Conservation (phyloP, 1,139 yeast genomes). For the Hyphopichia pseudoburtonii region DNA sequence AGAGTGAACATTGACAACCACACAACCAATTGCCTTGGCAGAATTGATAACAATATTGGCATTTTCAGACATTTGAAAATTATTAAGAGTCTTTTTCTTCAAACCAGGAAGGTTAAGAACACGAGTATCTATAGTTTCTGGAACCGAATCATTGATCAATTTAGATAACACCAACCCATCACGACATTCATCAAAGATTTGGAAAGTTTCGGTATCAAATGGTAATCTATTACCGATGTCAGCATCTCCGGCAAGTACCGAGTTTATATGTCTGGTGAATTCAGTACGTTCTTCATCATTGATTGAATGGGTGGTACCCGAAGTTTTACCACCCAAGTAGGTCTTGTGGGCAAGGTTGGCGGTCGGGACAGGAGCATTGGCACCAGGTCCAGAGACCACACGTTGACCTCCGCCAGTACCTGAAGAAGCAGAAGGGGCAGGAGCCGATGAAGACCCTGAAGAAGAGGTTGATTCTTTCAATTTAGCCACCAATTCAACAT, state of each 20-base stretch:
- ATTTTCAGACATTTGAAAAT: slow-evolving; percentile 94
- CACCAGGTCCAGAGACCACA: slow-evolving; percentile 16
- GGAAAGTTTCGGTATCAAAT: slow-evolving; percentile 91
- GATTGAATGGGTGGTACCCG: slow-evolving; percentile 95
- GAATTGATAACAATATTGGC: slow-evolving; percentile 97
- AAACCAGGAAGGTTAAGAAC: slow-evolving; percentile 83
- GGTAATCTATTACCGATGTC: slow-evolving; percentile 87
- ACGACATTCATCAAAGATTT: slow-evolving; percentile 92
- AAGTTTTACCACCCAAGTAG: slow-evolving; percentile 73
- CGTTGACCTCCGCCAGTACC: slow-evolving; percentile 15
- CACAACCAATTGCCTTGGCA: slow-evolving; percentile 98
- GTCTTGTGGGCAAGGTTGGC: slow-evolving; percentile 66
- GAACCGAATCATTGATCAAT: slow-evolving; percentile 94
- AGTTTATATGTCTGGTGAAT: slow-evolving; percentile 93
- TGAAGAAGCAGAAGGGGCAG: slow-evolving; percentile 20
- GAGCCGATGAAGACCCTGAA: slow-evolving; percentile 9
- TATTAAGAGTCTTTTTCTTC: slow-evolving; percentile 78
- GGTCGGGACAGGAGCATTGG: slow-evolving; percentile 39
- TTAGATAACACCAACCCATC: slow-evolving; percentile 93
- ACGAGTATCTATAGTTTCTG: slow-evolving; percentile 97
- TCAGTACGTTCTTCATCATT: slow-evolving; percentile 96
- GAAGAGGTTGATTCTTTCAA: slow-evolving; percentile 47
- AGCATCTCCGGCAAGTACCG: slow-evolving; percentile 86
- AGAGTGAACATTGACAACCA: slow-evolving; percentile 95
- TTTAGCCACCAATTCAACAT: slow-evolving; percentile 79